Evolutionary conservation across 2,329 filamentous ascomycete species (phyloP).

Genomic region (Magnaporthiopsis rhizophila): DNA sequence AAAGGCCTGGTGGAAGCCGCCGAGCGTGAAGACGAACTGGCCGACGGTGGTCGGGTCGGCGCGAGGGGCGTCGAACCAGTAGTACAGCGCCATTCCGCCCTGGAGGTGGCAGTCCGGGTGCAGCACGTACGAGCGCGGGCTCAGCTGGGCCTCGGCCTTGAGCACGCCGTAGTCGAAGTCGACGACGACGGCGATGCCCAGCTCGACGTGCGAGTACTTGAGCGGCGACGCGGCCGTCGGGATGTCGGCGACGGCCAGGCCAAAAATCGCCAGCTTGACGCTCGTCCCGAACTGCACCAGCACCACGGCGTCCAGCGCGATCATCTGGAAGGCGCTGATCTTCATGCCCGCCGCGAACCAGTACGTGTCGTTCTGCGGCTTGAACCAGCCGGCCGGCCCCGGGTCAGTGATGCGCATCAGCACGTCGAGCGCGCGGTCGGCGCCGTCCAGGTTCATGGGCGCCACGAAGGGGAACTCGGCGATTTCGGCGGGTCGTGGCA

Average conservation of each 20-base stretch:
- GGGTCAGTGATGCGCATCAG: constrained; percentile 15
- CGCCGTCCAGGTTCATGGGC: not conserved
- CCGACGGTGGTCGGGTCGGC: constrained; percentile 19
- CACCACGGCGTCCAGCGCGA: constrained; percentile 27
- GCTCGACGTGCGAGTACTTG: constrained; percentile 27
- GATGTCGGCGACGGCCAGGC: constrained; percentile 20
- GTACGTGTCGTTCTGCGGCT: constrained; percentile 19
- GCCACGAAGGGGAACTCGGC: constrained; percentile 24
- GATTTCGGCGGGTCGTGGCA: constrained; percentile 23
- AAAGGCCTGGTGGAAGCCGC: constrained; percentile 35
- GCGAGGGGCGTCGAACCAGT: constrained; percentile 25
- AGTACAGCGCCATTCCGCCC: constrained; percentile 32
- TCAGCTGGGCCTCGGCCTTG: constrained; percentile 29
- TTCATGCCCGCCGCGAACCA: constrained; percentile 31
- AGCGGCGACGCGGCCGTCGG: constrained; percentile 15
- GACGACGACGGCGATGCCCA: constrained; percentile 25
- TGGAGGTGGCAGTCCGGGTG: constrained; percentile 30
- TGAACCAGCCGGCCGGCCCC: constrained; percentile 22
- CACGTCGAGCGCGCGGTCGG: constrained; percentile 8
- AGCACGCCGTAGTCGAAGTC: constrained; percentile 28
- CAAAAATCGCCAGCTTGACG: constrained; percentile 27
- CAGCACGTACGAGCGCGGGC: constrained; percentile 31
- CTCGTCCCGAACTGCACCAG: constrained; percentile 22
- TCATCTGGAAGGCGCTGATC: constrained; percentile 29
- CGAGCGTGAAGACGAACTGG: constrained; percentile 36